Conservation (phyloP, 768 basidiomycete species). For the Sistotremastrum niveocremeum region DNA sequence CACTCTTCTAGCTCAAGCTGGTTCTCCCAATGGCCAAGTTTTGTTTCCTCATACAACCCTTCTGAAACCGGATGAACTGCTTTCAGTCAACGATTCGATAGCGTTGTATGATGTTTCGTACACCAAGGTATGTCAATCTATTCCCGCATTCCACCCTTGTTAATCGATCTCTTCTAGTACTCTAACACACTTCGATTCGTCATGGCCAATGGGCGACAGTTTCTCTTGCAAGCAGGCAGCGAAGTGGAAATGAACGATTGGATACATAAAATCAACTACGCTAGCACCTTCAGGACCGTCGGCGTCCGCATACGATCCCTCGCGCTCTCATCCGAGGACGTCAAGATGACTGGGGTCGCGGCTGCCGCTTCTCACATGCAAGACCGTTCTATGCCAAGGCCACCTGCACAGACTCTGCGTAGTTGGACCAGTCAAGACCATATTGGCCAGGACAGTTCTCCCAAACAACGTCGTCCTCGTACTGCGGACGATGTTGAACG, state of each 20-base stretch:
- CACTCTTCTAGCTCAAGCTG: constrained; percentile 30
- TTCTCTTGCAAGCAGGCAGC: constrained; percentile 60
- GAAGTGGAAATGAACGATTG: constrained; percentile 75
- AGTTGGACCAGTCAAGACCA: too few relatives aligned
- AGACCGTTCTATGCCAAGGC: constrained; percentile 37
- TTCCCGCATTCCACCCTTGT: constrained; percentile 1
- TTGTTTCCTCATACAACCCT: constrained; percentile 26
- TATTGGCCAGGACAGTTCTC: constrained; percentile 4
- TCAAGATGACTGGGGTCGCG: constrained; percentile 70
- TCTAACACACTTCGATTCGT: constrained; percentile 64
- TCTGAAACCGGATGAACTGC: constrained; percentile 73
- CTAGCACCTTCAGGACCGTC: constrained; percentile 78
- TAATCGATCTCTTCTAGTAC: constrained; percentile 27
- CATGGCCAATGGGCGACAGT: constrained; percentile 64
- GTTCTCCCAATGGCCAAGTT: constrained; percentile 19
- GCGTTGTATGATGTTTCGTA: constrained; percentile 74
- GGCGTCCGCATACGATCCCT: constrained; percentile 69
- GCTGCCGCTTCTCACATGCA: constrained; percentile 77
- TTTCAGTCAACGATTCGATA: constrained; percentile 63
- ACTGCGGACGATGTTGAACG: constrained; percentile 14
- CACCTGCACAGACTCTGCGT: constrained; percentile 3
- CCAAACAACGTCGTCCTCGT: constrained; percentile 25
- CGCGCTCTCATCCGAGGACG: constrained; percentile 54
- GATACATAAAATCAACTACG: constrained; percentile 89
- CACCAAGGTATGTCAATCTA: constrained; percentile 42